Percentiles rank a stretch among this genome's conserved stretches.
These are phyloP conservation scores for Dalechampia spathulata DNA, from an alignment of 441 rosid species.

Conservation along the genomic window DNA sequence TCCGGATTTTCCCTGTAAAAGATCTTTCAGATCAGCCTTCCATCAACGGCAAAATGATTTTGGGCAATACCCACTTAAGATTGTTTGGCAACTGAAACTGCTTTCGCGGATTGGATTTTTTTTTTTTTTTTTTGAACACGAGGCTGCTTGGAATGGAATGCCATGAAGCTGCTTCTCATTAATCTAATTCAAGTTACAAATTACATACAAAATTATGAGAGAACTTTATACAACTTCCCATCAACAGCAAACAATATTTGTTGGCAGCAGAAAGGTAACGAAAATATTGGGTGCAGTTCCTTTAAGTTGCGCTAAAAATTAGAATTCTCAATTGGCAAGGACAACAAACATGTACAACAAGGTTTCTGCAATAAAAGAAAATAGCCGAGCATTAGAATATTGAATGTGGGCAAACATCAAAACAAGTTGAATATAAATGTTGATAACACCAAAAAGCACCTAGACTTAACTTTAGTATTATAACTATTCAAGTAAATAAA, in stretches of 20 bases:
- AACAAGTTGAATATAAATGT: neutral
- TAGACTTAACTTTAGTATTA: too few species aligned
- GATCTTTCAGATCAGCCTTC: too few species aligned
- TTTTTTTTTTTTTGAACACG: neutral
- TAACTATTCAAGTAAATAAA: too few species aligned
- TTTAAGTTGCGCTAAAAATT: conserved; percentile 18
- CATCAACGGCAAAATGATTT: too few species aligned
- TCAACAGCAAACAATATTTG: conserved; percentile 15
- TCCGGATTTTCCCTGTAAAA: too few species aligned
- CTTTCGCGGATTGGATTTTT: neutral
- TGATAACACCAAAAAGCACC: too few species aligned
- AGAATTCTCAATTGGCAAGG: conserved; percentile 21
- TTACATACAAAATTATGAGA: conserved; percentile 40
- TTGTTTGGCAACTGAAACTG: neutral
- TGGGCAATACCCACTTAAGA: too few species aligned
- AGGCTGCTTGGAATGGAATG: neutral
- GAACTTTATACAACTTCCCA: conserved; percentile 29
- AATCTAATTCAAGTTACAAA: conserved; percentile 28
- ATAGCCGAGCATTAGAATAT: neutral
- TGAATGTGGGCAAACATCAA: neutral
- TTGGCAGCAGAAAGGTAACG: conserved; percentile 2
- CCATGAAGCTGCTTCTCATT: conserved; percentile 36
- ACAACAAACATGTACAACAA: conserved; percentile 30
- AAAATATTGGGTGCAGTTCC: conserved; percentile 8
- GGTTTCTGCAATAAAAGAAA: conserved; percentile 28